Base-by-base conservation (phyloP, 2,329 filamentous ascomycete species). In the Diaporthe helianthi region DNA sequence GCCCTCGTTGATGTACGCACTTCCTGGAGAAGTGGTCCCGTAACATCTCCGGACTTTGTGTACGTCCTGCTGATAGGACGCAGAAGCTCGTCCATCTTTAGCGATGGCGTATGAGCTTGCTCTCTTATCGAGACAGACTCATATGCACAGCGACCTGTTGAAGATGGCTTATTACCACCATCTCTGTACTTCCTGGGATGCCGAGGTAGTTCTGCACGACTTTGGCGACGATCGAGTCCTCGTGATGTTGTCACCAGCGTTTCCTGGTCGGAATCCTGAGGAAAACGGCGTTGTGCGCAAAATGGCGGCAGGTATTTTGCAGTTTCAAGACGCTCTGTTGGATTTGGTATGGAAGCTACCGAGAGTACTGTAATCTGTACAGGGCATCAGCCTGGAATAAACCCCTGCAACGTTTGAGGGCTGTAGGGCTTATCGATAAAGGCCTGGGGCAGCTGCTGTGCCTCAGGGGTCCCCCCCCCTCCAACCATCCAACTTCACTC, bases 11-110 rank as follows among this genome's bases (percentile, higher is more conserved):
- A 46, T 41, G 76, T 68, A 36, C 76, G 78, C n/a, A 80, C 76
- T 52, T 82, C 76, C 55, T 78, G 79, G 10, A 83, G 75, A 24
- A 83, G 74, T 17, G 80, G 76, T 51, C 82, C 79, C 12, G 80
- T 74, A 31, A 26, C n/a, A 78, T 75, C 54, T 73, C 79, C 47
- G 77, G 74, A 65, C 82, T 82, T 54, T n/a, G 79, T 80, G 73
- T 87, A 85, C 2, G 82, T 83, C 58, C 83, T 85, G 80, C 83
- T 86, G 73, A 88, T 80, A 1, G 83, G 86, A 12, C 81, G 86
- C 69, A 89, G 78, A 31, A 90, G 78, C 33, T 83, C 83, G 68
- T 88, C 87, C 88, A 90, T 90, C 33, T 61, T 74, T n/a, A 33
- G 4, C 15, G 26, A 3, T 17, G n/a, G 12, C n/a, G 33, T 22